Percentiles rank a stretch among this genome's conserved stretches.
phyloP scores from a whole-genome alignment of 768 basidiomycete genomes.

The Harrya chromipes region DNA sequence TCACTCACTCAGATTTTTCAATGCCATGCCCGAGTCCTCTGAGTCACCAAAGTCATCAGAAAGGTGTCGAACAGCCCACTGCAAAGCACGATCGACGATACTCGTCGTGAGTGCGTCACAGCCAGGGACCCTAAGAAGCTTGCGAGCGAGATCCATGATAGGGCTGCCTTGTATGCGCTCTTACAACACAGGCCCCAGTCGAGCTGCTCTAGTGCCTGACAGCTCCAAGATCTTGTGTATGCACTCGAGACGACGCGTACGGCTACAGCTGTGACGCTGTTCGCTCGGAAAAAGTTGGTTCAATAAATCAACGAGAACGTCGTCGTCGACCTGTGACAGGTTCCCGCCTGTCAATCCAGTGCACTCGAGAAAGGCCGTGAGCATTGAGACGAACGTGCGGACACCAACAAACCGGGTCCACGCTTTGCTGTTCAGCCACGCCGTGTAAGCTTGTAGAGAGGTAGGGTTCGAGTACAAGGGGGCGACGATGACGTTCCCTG shows the following conservation, averaged over 20 bases:
- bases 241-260: conserved; percentile 19
- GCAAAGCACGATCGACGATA: conserved; percentile 46
- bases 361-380: conserved; percentile 49
- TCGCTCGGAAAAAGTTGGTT: conserved; percentile 16
- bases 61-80: conserved; percentile 51
- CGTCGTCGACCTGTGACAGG: conserved; percentile 19
- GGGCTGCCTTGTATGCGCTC: conserved; percentile 26
- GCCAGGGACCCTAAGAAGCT: conserved; percentile 20
- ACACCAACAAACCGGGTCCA: conserved; percentile 14
- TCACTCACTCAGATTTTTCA: conserved; percentile 41
- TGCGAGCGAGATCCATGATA: conserved; percentile 25
- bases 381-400: conserved; percentile 35
- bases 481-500: conserved; percentile 40
- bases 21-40: conserved; percentile 16
- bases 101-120: conserved; percentile 26
- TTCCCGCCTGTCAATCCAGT: conserved; percentile 15
- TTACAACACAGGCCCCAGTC: conserved; percentile 23
- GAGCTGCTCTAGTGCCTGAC: conserved; percentile 18
- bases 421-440: conserved; percentile 38
- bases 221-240: conserved; percentile 28
- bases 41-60: conserved; percentile 32
- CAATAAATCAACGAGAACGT: conserved; percentile 33
- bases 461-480: conserved; percentile 42
- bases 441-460: conserved; percentile 23
- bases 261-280: background rate